Conservation (phyloP, 768 basidiomycete genomes). For the Boletus sp. region DNA sequence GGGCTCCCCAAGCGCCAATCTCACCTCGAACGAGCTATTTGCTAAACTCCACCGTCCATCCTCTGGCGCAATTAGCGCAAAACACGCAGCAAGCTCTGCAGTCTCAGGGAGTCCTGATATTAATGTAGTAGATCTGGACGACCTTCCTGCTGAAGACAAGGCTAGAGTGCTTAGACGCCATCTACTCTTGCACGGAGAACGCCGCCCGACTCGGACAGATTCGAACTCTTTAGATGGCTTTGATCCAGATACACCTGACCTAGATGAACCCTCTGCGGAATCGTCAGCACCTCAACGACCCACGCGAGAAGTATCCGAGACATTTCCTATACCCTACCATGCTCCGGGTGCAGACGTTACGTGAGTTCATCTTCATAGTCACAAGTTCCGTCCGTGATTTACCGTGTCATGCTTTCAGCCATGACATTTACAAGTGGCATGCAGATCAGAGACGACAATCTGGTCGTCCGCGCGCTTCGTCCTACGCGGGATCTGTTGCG, state of each 20-base stretch:
- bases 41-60: slow-evolving; percentile 22
- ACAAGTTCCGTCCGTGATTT: slow-evolving; percentile 15
- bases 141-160: slow-evolving; percentile 79
- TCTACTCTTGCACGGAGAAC: slow-evolving; percentile 71
- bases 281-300: slow-evolving; percentile 28
- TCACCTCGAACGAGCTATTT: slow-evolving; percentile 11
- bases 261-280: slow-evolving; percentile 20
- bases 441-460: slow-evolving; percentile 63
- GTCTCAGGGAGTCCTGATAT: slow-evolving; percentile 32
- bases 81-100: slow-evolving; percentile 29
- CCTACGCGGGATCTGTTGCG: slow-evolving; percentile 55
- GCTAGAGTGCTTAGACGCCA: slow-evolving; percentile 77
- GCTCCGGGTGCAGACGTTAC: slow-evolving; percentile 89
- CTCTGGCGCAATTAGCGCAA: slow-evolving; percentile 41
- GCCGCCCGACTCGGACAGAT: slow-evolving; percentile 31
- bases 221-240: slow-evolving; percentile 22
- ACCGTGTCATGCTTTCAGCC: slow-evolving; percentile 42
- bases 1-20: slow-evolving; percentile 6
- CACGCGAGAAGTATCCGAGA: slow-evolving; percentile 53
- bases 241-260: slow-evolving; percentile 20
- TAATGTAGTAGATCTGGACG: slow-evolving; percentile 46
- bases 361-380: slow-evolving; percentile 49
- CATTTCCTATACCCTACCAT: slow-evolving; percentile 87
- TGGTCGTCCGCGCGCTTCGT: slow-evolving; percentile 64
- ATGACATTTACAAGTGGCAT: slow-evolving; percentile 96